Evolutionary conservation across 345 rosid genomes (phyloP).

Genomic region (Hibiscus syriacus): DNA sequence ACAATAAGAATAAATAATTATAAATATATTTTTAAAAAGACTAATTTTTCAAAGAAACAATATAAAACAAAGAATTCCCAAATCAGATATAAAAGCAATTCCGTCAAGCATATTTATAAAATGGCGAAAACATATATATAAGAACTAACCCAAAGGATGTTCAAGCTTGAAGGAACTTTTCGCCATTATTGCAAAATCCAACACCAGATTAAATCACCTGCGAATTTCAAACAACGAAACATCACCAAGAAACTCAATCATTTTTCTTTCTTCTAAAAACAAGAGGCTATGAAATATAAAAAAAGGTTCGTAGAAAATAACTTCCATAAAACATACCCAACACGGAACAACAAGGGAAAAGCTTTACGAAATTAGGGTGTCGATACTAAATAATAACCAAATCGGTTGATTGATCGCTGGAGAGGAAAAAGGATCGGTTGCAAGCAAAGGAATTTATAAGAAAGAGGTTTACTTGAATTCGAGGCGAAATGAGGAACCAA

Average conservation of each 20-base stretch:
- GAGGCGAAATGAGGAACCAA: too few species aligned
- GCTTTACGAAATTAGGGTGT: conserved; percentile 7
- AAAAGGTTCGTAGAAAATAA: too few species aligned
- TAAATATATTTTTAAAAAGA: neutral
- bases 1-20: neutral
- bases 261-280: neutral
- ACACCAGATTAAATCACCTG: conserved; percentile 27
- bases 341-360: conserved; percentile 14
- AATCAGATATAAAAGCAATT: neutral
- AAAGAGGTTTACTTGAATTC: too few species aligned
- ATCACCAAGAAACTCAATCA: neutral
- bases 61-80: conserved; percentile 2
- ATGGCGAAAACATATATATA: too few species aligned
- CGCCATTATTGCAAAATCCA: conserved; percentile 39
- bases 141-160: conserved; percentile 56
- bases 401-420: conserved; percentile 11
- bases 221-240: conserved; percentile 36
- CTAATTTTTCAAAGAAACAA: neutral
- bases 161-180: conserved; percentile 59
- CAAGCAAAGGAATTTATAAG: conserved; percentile 13
- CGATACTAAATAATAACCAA: neutral
- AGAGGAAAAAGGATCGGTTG: conserved; percentile 18
- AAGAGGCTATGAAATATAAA: neutral
- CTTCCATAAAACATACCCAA: conserved; percentile 35
- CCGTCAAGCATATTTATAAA: neutral